These are phyloP conservation scores for Peribolospora kevripleyi DNA, from an alignment of 768 basidiomycete species.

Conservation along the genomic window DNA sequence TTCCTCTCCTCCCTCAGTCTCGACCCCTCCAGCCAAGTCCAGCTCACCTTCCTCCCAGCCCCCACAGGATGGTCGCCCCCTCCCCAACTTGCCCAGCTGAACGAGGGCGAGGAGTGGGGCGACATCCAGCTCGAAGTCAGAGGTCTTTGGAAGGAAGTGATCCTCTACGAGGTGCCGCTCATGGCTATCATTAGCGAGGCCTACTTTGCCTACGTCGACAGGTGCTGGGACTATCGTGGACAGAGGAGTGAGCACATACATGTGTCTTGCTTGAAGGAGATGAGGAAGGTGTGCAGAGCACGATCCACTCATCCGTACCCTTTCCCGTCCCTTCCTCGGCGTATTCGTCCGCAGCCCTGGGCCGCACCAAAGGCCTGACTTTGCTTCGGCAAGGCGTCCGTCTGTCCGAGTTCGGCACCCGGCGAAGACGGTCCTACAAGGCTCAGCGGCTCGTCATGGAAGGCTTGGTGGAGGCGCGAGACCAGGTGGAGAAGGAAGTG, in stretches of 20 bases:
- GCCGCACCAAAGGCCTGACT: conserved; percentile 42
- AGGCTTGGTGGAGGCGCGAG: conserved; percentile 39
- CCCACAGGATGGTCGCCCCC: conserved; percentile 35
- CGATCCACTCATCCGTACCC: not conserved
- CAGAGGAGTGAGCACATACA: conserved; percentile 35
- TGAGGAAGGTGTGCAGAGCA: not conserved
- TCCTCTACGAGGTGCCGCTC: conserved; percentile 86
- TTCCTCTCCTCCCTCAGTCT: conserved; percentile 30
- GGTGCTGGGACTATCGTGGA: conserved; percentile 63
- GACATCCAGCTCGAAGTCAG: conserved; percentile 38
- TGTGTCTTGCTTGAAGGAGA: not conserved
- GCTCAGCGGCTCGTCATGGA: conserved; percentile 55
- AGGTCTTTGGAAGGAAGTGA: conserved; percentile 22
- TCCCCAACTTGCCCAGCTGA: conserved; percentile 15
- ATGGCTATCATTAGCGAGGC: conserved; percentile 80
- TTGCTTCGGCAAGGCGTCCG: conserved; percentile 40
- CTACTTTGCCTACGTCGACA: conserved; percentile 50
- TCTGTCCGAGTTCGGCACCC: conserved; percentile 71
- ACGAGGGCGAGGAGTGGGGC: conserved; percentile 30
- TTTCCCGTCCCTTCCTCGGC: not conserved
- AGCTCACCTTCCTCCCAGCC: conserved; percentile 41
- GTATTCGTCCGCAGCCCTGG: conserved; percentile 30
- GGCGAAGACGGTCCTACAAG: conserved; percentile 46
- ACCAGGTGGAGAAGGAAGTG: conserved; percentile 22
- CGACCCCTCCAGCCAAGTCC: conserved; percentile 16